phyloP scores from a whole-genome alignment of 805 yeast genomes.

The Ogataea zsoltii region DNA sequence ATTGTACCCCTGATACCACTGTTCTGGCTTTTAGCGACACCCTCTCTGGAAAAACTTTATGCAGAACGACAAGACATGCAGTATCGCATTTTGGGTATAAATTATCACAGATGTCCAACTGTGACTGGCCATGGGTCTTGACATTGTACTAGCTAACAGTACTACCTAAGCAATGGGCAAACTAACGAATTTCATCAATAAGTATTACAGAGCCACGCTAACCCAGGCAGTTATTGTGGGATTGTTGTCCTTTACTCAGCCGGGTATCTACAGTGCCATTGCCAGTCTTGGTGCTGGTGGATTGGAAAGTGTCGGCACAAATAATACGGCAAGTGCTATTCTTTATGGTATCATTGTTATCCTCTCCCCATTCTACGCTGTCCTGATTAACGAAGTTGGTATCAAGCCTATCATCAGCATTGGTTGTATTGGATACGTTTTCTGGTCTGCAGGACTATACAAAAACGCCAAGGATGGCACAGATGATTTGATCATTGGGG shows the following conservation, averaged over 20 bases:
- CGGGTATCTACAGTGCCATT: conserved; percentile 15
- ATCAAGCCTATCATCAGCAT: conserved; percentile 18
- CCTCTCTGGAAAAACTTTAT: too few relatives aligned
- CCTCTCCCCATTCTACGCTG: conserved; percentile 23
- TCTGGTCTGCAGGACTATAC: conserved; percentile 31
- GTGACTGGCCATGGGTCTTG: too few relatives aligned
- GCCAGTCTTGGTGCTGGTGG: conserved; percentile 17
- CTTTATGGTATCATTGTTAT: conserved; percentile 26
- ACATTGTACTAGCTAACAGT: too few relatives aligned
- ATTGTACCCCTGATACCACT: too few relatives aligned
- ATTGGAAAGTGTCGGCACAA: conserved; percentile 9
- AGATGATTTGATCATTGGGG: conserved; percentile 27
- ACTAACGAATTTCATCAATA: neutral
- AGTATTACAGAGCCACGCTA: conserved; percentile 6
- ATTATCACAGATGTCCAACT: too few relatives aligned
- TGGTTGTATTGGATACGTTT: conserved; percentile 29
- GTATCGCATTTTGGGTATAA: too few relatives aligned
- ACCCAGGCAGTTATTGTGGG: conserved; percentile 15
- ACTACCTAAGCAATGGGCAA: neutral
- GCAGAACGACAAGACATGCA: too few relatives aligned
- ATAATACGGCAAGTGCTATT: conserved; percentile 10
- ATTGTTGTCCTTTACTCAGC: conserved; percentile 13
- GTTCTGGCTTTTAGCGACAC: too few relatives aligned
- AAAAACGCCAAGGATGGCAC: conserved; percentile 29
- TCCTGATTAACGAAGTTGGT: conserved; percentile 25